Base-by-base conservation (phyloP, 192 early-diverging fungal species). In the Phycomyces nitens region DNA sequence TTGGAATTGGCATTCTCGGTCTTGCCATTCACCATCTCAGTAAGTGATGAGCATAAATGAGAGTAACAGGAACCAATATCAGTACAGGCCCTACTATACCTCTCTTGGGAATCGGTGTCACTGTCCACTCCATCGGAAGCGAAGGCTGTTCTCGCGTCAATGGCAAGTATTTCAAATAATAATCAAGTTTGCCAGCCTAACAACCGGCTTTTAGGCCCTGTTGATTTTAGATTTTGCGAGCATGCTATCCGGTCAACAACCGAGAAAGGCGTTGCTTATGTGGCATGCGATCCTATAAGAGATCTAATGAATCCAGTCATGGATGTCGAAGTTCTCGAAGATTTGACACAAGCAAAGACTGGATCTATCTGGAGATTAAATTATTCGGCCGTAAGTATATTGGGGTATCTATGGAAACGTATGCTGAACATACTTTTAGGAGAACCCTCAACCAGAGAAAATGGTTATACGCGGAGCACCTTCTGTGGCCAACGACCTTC, bases 261-360 rank as follows among this genome's bases (percentile, higher is more conserved):
- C 20, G 15, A 29, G 53, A 20, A 42, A 3, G 63, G 58, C 0
- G 18, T 71, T 21, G 50, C 38, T 10, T 71, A 65, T 22, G 14
- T 44, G 42, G 42, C 34, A 16, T 71, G 69, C 38, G 69, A 71
- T 43, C 62, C 69, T 40, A 55, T 56, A 34, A 54, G 69, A 40
- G 39, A 54, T 22, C 41, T 34, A 52, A 53, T 24, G 26, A 71
- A 71, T 40, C 58, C 50, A 22, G 63, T 71, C 0, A 56, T 71
- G 53, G 55, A 64, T 21, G 27, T 58, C 15, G 49, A 59, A 22
- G 2, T 38, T 18, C 55, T 62, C 9, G 38, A 26, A 10, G 50
- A 52, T 21, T 59, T 42, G n/a, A 40, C 54, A 49, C 11, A 43
- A 16, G 27, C 42, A 29, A 40, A 53, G 15, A 59, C 50, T 47